Evolutionary conservation across 1,139 yeast species (phyloP).

Genomic region (Entelexis sorbosivorans): DNA sequence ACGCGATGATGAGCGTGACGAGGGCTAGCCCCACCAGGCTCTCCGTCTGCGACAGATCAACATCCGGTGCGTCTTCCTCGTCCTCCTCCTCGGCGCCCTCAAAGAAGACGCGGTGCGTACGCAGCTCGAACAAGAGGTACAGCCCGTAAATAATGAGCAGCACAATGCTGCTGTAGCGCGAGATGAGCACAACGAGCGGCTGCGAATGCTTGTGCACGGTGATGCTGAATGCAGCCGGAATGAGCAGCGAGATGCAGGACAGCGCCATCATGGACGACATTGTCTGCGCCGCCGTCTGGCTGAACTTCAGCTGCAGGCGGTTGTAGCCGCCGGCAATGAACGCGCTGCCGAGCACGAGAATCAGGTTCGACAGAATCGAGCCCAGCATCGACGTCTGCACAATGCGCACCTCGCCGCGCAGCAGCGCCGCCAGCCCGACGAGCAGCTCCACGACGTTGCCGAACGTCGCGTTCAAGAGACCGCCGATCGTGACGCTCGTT

Average conservation of each 20-base stretch:
- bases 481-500: conserved; percentile 83
- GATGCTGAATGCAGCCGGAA: conserved; percentile 95
- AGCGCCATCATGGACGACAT: conserved; percentile 90
- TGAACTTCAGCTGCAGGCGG: conserved; percentile 75
- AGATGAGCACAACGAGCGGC: conserved; percentile 51
- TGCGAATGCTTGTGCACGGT: conserved; percentile 35
- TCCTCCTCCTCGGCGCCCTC: conserved; percentile 36
- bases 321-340: conserved; percentile 90
- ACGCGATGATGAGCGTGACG: conserved; percentile 68
- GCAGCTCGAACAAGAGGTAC: conserved; percentile 75
- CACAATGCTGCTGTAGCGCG: conserved; percentile 78
- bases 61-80: conserved; percentile 14
- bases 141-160: conserved; percentile 63
- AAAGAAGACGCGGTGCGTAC: conserved; percentile 63
- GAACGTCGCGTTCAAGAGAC: conserved; percentile 85
- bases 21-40: conserved; percentile 35
- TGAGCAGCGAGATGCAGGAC: conserved; percentile 73
- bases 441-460: conserved; percentile 92
- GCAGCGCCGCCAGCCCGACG: conserved; percentile 81
- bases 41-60: conserved; percentile 16
- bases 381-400: conserved; percentile 96
- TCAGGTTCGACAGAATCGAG: conserved; percentile 72
- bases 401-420: conserved; percentile 75
- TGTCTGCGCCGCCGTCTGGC: conserved; percentile 94
- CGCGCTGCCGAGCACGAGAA: conserved; percentile 86